These are phyloP conservation scores for Gautieria morchelliformis DNA, from an alignment of 768 basidiomycete genomes.

Conservation along the genomic window DNA sequence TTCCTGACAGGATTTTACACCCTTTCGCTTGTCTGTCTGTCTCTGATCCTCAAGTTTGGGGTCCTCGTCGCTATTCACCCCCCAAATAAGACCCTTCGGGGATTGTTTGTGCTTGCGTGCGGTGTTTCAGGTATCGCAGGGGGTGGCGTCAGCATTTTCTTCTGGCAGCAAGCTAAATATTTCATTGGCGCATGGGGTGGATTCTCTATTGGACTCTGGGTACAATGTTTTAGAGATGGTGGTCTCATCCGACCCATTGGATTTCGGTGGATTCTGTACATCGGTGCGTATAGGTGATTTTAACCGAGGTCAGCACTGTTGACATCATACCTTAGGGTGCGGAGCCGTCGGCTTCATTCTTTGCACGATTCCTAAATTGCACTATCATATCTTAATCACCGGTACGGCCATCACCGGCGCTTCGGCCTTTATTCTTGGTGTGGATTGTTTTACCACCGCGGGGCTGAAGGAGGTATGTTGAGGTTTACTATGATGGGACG, in stretches of 20 bases:
- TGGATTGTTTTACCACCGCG: conserved; percentile 88
- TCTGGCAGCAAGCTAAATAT: conserved; percentile 84
- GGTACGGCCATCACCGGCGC: conserved; percentile 88
- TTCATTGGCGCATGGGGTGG: conserved; percentile 64
- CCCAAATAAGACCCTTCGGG: conserved; percentile 68
- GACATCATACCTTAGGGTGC: conserved; percentile 38
- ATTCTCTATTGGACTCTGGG: conserved; percentile 77
- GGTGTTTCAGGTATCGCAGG: conserved; percentile 75
- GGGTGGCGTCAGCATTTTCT: conserved; percentile 82
- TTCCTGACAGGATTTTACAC: conserved; percentile 91
- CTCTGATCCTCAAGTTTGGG: conserved; percentile 83
- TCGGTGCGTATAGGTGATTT: conserved; percentile 40
- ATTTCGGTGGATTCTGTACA: conserved; percentile 83
- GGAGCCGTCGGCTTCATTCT: conserved; percentile 72
- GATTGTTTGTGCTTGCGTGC: conserved; percentile 81
- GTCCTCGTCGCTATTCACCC: conserved; percentile 78
- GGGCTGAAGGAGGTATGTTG: conserved; percentile 79
- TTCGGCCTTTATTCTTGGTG: conserved; percentile 82
- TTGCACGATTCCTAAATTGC: conserved; percentile 78
- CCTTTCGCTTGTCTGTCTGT: conserved; percentile 73
- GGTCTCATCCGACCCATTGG: conserved; percentile 73
- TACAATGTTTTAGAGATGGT: conserved; percentile 77
- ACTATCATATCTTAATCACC: conserved; percentile 78
- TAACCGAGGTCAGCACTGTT: neutral
- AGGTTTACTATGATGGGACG: neutral